A percentile compares a stretch with the other conserved stretches of the same genome.
Conservation (phyloP, 2,329 filamentous ascomycete genomes). For the Penicillium sp. region DNA sequence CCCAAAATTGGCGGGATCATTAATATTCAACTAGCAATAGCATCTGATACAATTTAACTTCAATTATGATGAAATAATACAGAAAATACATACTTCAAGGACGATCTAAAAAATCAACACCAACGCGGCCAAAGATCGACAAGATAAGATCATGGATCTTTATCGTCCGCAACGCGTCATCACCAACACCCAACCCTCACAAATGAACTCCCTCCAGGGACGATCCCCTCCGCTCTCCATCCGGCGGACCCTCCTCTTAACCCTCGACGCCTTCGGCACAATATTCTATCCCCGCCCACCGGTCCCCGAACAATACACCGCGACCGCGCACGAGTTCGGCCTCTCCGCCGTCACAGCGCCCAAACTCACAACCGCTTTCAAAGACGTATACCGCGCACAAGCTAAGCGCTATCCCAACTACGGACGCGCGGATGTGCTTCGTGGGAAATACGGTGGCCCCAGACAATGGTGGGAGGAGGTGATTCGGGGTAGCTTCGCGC, state of each 20-base stretch:
- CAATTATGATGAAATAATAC: no score
- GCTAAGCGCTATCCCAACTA: conserved; percentile 41
- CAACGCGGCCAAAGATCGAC: not conserved
- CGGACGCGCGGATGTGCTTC: conserved; percentile 39
- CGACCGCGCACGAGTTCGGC: conserved; percentile 37
- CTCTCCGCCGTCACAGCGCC: conserved; percentile 30
- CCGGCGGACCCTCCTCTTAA: conserved; percentile 39
- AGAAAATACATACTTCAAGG: not conserved
- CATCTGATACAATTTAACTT: no score
- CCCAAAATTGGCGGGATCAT: no score
- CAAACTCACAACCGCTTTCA: conserved; percentile 37
- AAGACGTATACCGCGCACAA: conserved; percentile 34
- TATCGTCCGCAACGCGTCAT: not conserved
- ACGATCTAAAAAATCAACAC: not conserved
- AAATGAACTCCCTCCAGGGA: not conserved
- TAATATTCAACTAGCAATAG: no score
- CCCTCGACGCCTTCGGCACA: conserved; percentile 47
- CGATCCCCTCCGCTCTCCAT: not conserved
- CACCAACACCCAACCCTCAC: not conserved
- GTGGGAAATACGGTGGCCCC: conserved; percentile 38
- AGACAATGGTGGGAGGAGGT: conserved; percentile 47
- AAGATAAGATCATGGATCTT: conserved; percentile 1
- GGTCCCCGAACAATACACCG: conserved; percentile 41
- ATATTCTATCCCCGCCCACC: conserved; percentile 43
- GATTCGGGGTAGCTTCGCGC: conserved; percentile 38